A percentile compares a stretch with the other conserved stretches of the same genome.
phyloP scores from a whole-genome alignment of 2,329 filamentous ascomycete species.

The Aureobasidium melanogenum region DNA sequence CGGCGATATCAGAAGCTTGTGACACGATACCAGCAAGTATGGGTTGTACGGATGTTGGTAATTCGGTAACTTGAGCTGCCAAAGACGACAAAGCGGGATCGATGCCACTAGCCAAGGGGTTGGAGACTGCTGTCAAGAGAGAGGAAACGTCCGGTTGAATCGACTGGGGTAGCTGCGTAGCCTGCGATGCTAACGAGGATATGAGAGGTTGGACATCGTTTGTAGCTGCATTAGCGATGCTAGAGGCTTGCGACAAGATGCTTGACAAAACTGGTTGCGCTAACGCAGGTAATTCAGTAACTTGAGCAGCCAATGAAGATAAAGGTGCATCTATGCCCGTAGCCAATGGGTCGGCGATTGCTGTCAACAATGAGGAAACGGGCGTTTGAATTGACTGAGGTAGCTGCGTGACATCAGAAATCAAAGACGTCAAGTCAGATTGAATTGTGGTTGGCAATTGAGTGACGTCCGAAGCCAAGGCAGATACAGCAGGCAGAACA shows the following conservation, averaged over 20 bases:
- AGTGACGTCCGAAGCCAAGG: background rate
- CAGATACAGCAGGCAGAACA: background rate
- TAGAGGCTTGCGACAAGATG: background rate
- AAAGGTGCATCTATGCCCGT: background rate
- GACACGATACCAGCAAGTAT: background rate
- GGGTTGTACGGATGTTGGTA: background rate
- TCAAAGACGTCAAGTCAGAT: no score
- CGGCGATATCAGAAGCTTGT: background rate
- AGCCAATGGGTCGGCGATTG: background rate
- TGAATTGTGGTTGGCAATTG: background rate
- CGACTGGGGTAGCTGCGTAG: background rate
- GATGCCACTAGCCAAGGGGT: background rate
- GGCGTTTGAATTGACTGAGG: background rate
- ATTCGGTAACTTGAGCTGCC: background rate
- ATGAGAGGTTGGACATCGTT: background rate
- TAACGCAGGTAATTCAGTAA: background rate
- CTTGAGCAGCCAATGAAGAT: background rate
- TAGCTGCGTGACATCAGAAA: background rate
- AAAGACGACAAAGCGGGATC: background rate
- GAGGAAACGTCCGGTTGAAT: background rate
- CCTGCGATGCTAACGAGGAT: background rate
- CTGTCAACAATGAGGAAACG: background rate
- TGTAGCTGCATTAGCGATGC: background rate
- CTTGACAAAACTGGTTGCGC: background rate
- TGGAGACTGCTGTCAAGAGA: background rate